Base-by-base conservation (phyloP, 495 filamentous ascomycete genomes). In the Apodospora peruviana region DNA sequence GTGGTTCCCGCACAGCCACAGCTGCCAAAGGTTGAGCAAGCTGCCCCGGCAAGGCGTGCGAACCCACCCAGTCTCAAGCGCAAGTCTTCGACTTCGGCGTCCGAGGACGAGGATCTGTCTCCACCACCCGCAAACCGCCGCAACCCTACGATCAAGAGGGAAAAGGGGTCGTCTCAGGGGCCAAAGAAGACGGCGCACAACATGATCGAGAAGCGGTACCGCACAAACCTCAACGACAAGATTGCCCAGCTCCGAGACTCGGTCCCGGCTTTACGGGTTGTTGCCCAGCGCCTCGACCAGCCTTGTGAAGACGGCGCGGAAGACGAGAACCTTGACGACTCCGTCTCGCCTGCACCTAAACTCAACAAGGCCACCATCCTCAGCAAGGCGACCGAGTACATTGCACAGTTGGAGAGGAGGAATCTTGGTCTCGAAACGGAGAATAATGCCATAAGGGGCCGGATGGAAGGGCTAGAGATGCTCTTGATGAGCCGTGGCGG, bases 351-450 rank as follows among this genome's bases (percentile, higher is more conserved):
- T 1, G 46, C 51, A 0, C 45, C 55, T 17, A 67, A 57, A 47
- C 57, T 67, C 37, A 61, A 60, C 45, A 60, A 75, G 65, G 89
- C 87, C 5, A 95, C 88, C 2, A 86, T 81, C 25, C 65, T 96
- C 17, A 83, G 83, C 21, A 94, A 94, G 60, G 90, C 90, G 12
- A 91, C 88, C 12, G 89, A 95, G 57, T 95, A 96, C 54, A 96
- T 96, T 54, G 75, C 76, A 25, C 83, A 93, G 60, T 72, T 95
- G 10, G 90, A 96, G 68, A 80, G 81, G 57, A 76, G 82, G 17
- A 88, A 89, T 57, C 83, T 79, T 43, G 74, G 76, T 4, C 68
- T 91, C 43, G 76, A 83, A 46, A 83, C 87, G 42, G 89, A 91
- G 62, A 87, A 93, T 48, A 78, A 73, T 14, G 78, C 78, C 19